Conservation (phyloP, 805 yeast genomes). For the Saccharomyces kudriavzevii region DNA sequence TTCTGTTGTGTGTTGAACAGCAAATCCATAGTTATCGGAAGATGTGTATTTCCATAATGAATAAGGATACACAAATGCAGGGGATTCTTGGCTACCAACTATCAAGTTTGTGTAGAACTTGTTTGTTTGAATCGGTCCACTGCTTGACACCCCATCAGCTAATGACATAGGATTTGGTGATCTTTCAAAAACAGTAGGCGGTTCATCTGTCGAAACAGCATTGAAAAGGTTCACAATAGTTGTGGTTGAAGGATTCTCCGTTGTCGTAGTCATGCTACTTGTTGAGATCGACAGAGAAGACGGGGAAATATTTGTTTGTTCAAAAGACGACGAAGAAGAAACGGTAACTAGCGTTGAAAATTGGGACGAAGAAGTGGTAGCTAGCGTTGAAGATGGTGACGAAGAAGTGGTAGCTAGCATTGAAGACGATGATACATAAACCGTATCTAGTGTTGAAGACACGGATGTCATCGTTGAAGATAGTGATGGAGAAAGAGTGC, state of each 20-base stretch:
- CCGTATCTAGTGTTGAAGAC: too few species aligned
- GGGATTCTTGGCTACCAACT: slow-evolving; percentile 44
- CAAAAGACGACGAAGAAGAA: slow-evolving; percentile 1
- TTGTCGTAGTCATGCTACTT: slow-evolving; percentile 8
- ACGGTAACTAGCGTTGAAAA: slow-evolving; percentile 4
- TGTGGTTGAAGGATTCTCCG: slow-evolving; percentile 11
- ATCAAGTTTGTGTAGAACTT: slow-evolving; percentile 65
- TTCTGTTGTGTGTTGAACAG: slow-evolving; percentile 51
- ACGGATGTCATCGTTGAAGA: neutral
- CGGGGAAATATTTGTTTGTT: neutral
- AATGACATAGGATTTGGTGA: slow-evolving; percentile 38
- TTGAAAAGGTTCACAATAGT: slow-evolving; percentile 39
- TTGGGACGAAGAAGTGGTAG: slow-evolving; percentile 3
- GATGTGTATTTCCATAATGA: slow-evolving; percentile 46
- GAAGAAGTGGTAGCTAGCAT: neutral
- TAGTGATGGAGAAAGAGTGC: neutral
- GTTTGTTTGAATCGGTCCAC: slow-evolving; percentile 55
- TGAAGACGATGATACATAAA: neutral
- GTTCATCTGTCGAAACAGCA: slow-evolving; percentile 39
- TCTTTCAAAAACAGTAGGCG: slow-evolving; percentile 40
- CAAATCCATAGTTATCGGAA: slow-evolving; percentile 45
- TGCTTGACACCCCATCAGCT: slow-evolving; percentile 41
- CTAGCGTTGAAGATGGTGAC: slow-evolving; percentile 1
- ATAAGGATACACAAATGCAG: slow-evolving; percentile 62
- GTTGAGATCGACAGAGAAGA: slow-evolving; percentile 1